Evolutionary conservation across 495 filamentous ascomycete genomes (phyloP).

Genomic region (Penicillium paxilli): DNA sequence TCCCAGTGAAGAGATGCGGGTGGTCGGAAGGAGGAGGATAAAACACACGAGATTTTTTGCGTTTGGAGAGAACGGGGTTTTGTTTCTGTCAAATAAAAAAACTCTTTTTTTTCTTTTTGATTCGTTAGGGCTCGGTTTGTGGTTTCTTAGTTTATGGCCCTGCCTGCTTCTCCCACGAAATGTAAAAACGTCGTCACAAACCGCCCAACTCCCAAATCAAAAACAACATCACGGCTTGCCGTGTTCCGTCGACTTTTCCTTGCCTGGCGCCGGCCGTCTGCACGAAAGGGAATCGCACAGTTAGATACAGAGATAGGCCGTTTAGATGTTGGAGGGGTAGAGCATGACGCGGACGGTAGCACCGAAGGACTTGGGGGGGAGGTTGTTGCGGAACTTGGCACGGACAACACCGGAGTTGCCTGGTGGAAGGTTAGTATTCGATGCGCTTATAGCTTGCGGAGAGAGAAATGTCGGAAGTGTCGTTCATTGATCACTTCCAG

Average conservation of each 20-base stretch:
- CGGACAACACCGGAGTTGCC: constrained; percentile 96
- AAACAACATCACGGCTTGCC: constrained; percentile 38
- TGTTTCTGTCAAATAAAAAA: constrained; percentile 15
- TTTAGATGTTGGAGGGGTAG: constrained; percentile 76
- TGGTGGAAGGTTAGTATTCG: constrained; percentile 43
- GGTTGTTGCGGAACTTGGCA: constrained; percentile 92
- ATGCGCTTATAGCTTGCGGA: background rate
- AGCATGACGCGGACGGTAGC: constrained; percentile 97
- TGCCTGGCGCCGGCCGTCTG: constrained; percentile 41
- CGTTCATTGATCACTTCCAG: no score
- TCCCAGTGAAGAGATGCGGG: background rate
- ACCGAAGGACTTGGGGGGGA: constrained; percentile 93
- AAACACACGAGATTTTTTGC: background rate
- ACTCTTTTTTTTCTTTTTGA: constrained; percentile 36
- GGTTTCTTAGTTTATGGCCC: constrained; percentile 28
- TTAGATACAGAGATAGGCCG: constrained; percentile 38
- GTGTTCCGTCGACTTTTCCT: constrained; percentile 43
- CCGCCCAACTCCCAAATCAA: constrained; percentile 45
- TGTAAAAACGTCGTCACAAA: constrained; percentile 40
- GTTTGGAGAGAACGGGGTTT: constrained; percentile 1
- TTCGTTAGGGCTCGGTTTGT: constrained; percentile 43
- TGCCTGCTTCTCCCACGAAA: constrained; percentile 45
- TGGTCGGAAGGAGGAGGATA: background rate
- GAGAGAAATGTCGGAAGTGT: no score
- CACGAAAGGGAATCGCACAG: constrained; percentile 45